Evolutionary conservation across 805 yeast species (phyloP).

Genomic region (Cyberlindnera sargentensis): DNA sequence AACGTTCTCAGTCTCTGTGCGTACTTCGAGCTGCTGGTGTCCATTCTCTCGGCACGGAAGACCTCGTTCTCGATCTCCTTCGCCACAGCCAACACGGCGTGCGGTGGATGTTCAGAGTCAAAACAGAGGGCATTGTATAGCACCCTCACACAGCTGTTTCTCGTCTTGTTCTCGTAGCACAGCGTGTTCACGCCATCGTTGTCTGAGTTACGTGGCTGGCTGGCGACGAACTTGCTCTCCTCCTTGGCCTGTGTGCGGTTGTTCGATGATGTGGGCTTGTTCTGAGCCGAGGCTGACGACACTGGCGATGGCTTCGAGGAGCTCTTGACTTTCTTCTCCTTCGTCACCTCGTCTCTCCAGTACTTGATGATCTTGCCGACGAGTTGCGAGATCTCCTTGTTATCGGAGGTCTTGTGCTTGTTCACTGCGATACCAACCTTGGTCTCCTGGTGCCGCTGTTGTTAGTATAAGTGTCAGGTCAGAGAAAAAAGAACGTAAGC

Average conservation of each 20-base stretch:
- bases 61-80: constrained; percentile 70
- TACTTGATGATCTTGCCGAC: constrained; percentile 77
- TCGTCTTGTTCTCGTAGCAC: constrained; percentile 65
- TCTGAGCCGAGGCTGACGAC: constrained; percentile 7
- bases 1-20: constrained; percentile 80
- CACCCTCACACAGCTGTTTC: constrained; percentile 80
- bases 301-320: constrained; percentile 5
- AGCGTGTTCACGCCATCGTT: constrained; percentile 73
- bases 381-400: constrained; percentile 56
- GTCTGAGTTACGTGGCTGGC: constrained; percentile 66
- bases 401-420: constrained; percentile 64
- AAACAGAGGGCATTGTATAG: constrained; percentile 85
- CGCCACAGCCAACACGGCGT: constrained; percentile 53
- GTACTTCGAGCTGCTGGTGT: constrained; percentile 47
- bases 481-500: no score
- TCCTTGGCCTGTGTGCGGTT: constrained; percentile 3
- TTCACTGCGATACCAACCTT: constrained; percentile 97
- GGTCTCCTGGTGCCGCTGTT: constrained; percentile 47
- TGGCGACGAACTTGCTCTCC: constrained; percentile 35
- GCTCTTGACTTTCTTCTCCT: constrained; percentile 38
- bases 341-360: constrained; percentile 87
- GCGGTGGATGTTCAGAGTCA: constrained; percentile 60
- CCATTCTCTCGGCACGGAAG: constrained; percentile 50
- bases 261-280: constrained; percentile 13
- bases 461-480: not conserved